These are phyloP conservation scores for Tetradesmus lagerheimii DNA, from an alignment of 139 green algal genomes.

Conservation along the genomic window DNA sequence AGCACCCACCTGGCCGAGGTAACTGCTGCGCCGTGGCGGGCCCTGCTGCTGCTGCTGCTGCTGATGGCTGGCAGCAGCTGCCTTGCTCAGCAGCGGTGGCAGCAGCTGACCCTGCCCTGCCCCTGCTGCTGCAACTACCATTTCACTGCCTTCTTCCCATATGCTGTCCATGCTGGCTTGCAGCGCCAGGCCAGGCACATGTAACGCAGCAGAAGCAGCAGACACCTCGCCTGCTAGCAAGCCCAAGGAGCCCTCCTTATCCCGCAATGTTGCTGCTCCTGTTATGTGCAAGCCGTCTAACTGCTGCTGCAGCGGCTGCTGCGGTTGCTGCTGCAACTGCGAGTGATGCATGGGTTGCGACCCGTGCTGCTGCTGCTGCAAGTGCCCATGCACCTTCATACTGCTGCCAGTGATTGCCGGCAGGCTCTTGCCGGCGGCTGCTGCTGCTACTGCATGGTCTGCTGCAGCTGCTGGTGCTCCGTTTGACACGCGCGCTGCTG, in stretches of 20 bases:
- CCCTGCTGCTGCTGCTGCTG: conserved; percentile 23
- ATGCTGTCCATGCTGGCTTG: conserved; percentile 42
- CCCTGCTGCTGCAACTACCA: neutral
- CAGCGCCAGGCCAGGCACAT: neutral
- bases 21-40: neutral
- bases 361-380: conserved; percentile 32
- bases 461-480: conserved; percentile 25
- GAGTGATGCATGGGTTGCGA: neutral
- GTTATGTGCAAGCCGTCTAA: conserved; percentile 9
- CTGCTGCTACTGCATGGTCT: neutral
- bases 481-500: conserved; percentile 2
- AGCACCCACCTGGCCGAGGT: conserved; percentile 21
- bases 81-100: conserved; percentile 35
- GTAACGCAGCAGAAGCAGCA: conserved; percentile 7
- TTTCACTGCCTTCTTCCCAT: conserved; percentile 37
- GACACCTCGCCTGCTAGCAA: conserved; percentile 7
- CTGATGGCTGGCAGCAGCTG: neutral
- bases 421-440: conserved; percentile 27
- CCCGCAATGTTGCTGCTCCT: neutral
- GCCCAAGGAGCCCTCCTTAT: neutral
- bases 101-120: conserved; percentile 18
- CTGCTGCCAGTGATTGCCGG: conserved; percentile 45
- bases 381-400: conserved; percentile 26
- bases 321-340: conserved; percentile 25
- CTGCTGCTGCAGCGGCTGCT: conserved; percentile 27